Percentiles rank a stretch among this genome's conserved stretches.
Conservation (phyloP, 148 eudicot genomes). For the Rhododendron molle region DNA sequence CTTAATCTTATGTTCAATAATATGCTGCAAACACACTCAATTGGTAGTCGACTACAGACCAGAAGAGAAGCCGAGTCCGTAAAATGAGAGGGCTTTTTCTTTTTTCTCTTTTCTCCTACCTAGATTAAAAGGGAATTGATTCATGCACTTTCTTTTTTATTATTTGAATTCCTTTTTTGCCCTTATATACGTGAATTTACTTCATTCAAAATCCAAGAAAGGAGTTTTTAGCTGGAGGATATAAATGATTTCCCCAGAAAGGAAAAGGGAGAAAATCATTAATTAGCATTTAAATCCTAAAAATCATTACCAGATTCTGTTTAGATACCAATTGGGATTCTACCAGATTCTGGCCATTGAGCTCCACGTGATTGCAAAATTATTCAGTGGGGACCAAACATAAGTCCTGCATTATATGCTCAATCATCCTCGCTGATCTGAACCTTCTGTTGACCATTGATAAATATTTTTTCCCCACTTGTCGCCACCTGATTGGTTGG, state of each 20-base stretch:
- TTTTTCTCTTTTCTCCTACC: too few species aligned
- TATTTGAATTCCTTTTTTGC: too few species aligned
- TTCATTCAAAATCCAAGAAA: not conserved
- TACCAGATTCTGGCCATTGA: not conserved
- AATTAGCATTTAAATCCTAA: not conserved
- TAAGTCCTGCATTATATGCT: not conserved
- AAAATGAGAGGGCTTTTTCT: too few species aligned
- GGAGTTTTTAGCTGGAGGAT: not conserved
- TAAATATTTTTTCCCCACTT: too few species aligned
- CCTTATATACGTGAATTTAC: too few species aligned
- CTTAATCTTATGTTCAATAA: too few species aligned
- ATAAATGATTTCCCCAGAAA: not conserved
- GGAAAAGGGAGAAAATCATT: not conserved
- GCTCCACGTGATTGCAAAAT: not conserved
- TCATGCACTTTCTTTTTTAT: too few species aligned
- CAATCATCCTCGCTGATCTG: not conserved
- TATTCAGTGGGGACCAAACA: not conserved
- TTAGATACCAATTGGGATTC: not conserved
- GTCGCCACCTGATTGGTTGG: not conserved
- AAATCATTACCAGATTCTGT: not conserved
- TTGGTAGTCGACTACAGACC: too few species aligned
- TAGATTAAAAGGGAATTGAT: too few species aligned
- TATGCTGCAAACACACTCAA: too few species aligned
- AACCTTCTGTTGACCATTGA: not conserved
- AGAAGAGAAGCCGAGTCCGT: too few species aligned